Evolutionary conservation across 352 stramenopile species (phyloP), one percentile per base, ranked within the genome.

Genomic region (Phytophthora pluvialis): DNA sequence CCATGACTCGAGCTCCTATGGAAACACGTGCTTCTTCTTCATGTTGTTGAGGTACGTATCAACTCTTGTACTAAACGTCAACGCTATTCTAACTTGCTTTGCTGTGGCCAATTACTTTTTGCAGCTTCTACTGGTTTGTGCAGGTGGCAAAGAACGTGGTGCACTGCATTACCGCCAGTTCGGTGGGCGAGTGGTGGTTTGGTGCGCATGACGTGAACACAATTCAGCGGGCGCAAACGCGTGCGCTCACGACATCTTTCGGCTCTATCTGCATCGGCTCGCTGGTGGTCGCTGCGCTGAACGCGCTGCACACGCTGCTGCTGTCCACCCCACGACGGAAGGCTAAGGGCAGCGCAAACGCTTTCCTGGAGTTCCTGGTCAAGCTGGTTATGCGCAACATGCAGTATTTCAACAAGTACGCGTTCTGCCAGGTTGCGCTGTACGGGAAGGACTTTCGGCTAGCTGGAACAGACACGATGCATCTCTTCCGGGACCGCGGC

Each of bases 401-500:
- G 62, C 70, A 88, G 51, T 88, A 90, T 38, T 96, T 93, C 54
- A 96, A 96, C 78, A 96, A 96, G 67, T 96, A 86, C 60, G 88
- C 88, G 3, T 94, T 94, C 55, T 94, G 86, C 48, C 88, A 94
- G 32, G 78, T 96, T 26, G 86, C 86, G 18, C 73, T 96, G n/a
- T 93, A 96, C 70, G 88, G 86, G 13, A 94, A 93, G 49, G 78
- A 91, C 56, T 94, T 96, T 63, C 71, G 79, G 12, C 73, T 74
- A 42, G 88, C 88, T 29, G 86, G 88, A 11, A 67, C 73, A 16
- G 88, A 96, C 72, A 94, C 83, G 12, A 87, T 94, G 77, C 80
- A 75, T 12, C 73, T 96, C 33, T 94, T 96, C 60, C 81, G 88
- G 28, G 78, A 91, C 52, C 83, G 88, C 25, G 88, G 88, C 9